These are phyloP conservation scores for Starmera caribaea DNA, from an alignment of 805 yeast genomes.

Conservation along the genomic window DNA sequence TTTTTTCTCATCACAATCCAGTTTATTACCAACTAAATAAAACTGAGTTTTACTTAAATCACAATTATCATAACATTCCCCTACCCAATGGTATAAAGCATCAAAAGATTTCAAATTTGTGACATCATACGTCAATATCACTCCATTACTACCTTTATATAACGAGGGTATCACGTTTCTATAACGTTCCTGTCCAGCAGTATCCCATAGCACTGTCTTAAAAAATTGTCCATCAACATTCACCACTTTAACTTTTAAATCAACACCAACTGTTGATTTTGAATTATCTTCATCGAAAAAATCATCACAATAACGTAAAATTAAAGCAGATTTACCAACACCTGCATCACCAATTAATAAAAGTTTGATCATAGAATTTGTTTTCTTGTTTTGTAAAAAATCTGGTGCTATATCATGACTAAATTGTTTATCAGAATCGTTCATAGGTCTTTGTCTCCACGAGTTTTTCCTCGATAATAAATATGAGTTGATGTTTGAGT, in stretches of 20 bases:
- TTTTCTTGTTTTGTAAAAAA: slow-evolving; percentile 3
- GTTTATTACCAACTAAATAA: slow-evolving; percentile 37
- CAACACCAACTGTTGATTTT: slow-evolving; percentile 37
- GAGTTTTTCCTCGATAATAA: slow-evolving; percentile 1
- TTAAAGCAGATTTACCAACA: slow-evolving; percentile 39
- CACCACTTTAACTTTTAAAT: slow-evolving; percentile 32
- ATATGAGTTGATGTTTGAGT: slow-evolving; percentile 15
- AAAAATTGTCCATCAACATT: slow-evolving; percentile 33
- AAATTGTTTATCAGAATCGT: slow-evolving; percentile 1
- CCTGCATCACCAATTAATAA: slow-evolving; percentile 36
- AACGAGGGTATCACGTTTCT: slow-evolving; percentile 35
- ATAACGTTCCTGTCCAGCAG: slow-evolving; percentile 43
- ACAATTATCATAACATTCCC: slow-evolving; percentile 29
- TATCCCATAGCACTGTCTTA: slow-evolving; percentile 39
- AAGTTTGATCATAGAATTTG: slow-evolving; percentile 23
- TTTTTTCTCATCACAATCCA: slow-evolving; percentile 26
- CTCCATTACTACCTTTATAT: slow-evolving; percentile 37
- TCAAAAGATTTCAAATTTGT: slow-evolving; percentile 27
- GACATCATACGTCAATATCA: slow-evolving; percentile 34
- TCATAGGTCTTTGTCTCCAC: slow-evolving; percentile 4
- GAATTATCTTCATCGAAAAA: slow-evolving; percentile 23
- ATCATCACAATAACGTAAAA: slow-evolving; percentile 31
- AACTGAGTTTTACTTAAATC: slow-evolving; percentile 23
- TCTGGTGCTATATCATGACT: no score
- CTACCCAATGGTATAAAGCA: slow-evolving; percentile 30